phyloP scores from a whole-genome alignment of 1,139 yeast species.

The Sugiyamaella xylanicola region DNA sequence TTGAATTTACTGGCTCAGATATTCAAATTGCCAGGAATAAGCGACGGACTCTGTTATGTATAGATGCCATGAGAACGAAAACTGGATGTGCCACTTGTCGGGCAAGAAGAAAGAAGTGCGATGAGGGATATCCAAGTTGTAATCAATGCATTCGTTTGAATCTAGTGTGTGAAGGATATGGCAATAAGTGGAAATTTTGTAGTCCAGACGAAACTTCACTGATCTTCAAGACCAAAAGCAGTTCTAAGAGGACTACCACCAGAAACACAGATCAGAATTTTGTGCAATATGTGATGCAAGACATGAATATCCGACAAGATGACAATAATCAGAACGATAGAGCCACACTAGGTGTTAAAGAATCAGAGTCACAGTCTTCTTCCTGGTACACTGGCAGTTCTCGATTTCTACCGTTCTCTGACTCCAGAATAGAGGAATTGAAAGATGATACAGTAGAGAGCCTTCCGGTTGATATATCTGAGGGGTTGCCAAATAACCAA shows the following conservation, averaged over 20 bases:
- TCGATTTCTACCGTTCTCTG: too few species aligned
- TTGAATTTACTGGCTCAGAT: too few species aligned
- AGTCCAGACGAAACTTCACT: slow-evolving; percentile 12
- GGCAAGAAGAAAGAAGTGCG: slow-evolving; percentile 21
- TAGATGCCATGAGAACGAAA: slow-evolving; percentile 16
- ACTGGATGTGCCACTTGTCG: slow-evolving; percentile 22
- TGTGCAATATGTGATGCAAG: too few species aligned
- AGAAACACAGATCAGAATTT: too few species aligned
- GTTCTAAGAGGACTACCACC: too few species aligned
- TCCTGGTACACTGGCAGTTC: too few species aligned
- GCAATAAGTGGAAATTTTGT: slow-evolving; percentile 18
- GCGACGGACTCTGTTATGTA: neutral
- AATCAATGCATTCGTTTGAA: slow-evolving; percentile 19
- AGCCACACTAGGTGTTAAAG: too few species aligned
- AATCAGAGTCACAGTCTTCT: too few species aligned
- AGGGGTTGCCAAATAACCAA: neutral
- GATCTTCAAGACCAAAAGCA: neutral
- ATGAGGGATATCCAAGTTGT: slow-evolving; percentile 19
- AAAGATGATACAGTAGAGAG: neutral
- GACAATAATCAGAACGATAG: too few species aligned
- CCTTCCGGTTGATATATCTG: too few species aligned
- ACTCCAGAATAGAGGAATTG: slow-evolving; percentile 6
- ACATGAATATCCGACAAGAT: too few species aligned
- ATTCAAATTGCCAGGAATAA: too few species aligned
- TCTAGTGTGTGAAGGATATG: slow-evolving; percentile 19